Percentiles rank a stretch among this genome's conserved stretches.
These are phyloP conservation scores for Jackrogersella minutella DNA, from an alignment of 495 filamentous ascomycete species.

Conservation along the genomic window DNA sequence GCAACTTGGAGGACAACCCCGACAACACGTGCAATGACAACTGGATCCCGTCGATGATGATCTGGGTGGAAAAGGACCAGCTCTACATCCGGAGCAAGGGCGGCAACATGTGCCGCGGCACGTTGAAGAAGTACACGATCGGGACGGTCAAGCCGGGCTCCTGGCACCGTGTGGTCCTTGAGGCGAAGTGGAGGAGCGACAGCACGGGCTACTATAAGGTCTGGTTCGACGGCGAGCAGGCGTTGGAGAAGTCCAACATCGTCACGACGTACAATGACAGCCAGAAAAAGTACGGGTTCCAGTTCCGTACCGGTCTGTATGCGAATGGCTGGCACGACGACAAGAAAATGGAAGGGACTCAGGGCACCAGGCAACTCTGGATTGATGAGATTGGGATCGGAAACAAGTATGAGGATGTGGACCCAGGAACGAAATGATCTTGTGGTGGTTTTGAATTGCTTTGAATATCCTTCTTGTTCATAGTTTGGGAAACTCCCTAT, in stretches of 20 bases:
- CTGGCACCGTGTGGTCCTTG: constrained; percentile 59
- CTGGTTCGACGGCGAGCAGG: constrained; percentile 58
- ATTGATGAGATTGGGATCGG: constrained; percentile 60
- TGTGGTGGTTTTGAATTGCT: neutral
- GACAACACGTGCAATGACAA: constrained; percentile 55
- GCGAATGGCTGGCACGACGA: constrained; percentile 65
- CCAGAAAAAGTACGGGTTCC: constrained; percentile 47
- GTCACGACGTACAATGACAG: constrained; percentile 55
- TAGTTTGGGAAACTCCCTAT: neutral
- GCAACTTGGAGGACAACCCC: constrained; percentile 46
- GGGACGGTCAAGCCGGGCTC: constrained; percentile 51
- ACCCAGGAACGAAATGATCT: constrained; percentile 27
- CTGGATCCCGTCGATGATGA: constrained; percentile 62
- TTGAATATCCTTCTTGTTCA: neutral
- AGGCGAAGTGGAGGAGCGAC: constrained; percentile 55
- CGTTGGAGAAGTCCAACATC: constrained; percentile 50
- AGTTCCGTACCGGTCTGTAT: constrained; percentile 62
- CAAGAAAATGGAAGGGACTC: constrained; percentile 50
- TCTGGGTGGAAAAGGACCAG: constrained; percentile 55
- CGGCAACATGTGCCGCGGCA: constrained; percentile 48
- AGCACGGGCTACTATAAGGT: constrained; percentile 55
- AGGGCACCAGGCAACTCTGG: constrained; percentile 59
- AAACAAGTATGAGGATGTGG: constrained; percentile 55
- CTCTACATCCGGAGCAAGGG: constrained; percentile 56
- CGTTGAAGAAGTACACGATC: constrained; percentile 43